Conservation (phyloP, 176 grass and related monocot species). For the Lolium multiflorum region DNA sequence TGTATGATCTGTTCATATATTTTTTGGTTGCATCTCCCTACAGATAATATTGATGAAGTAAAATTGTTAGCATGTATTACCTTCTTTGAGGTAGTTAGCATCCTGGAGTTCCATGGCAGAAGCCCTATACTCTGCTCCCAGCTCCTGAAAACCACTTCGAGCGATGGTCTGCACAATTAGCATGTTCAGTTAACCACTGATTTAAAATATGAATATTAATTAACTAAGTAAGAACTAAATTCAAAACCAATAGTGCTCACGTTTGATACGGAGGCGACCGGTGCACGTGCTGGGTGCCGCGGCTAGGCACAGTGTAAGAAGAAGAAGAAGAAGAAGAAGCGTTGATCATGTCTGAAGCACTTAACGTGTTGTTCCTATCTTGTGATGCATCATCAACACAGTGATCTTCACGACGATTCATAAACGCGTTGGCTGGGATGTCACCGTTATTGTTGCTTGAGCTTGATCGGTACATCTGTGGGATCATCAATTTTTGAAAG, state of each 20-base stretch:
- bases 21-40: not conserved
- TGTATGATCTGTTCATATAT: not conserved
- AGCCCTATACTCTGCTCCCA: slow-evolving; percentile 48
- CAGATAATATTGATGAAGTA: not conserved
- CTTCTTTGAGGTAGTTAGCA: slow-evolving; percentile 19
- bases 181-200: not conserved
- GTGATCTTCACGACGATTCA: slow-evolving; percentile 32
- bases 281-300: not conserved
- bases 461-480: slow-evolving; percentile 75
- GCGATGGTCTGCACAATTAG: slow-evolving; percentile 39
- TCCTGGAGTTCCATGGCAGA: slow-evolving; percentile 31
- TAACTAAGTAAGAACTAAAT: too few relatives aligned
- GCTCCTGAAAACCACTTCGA: slow-evolving; percentile 44
- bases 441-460: slow-evolving; percentile 38
- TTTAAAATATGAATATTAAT: not conserved
- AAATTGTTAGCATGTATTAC: slow-evolving; percentile 16
- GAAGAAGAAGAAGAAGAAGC: too few relatives aligned
- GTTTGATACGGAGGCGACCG: not conserved
- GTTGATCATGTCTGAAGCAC: slow-evolving; percentile 29
- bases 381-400: slow-evolving; percentile 25
- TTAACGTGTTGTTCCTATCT: slow-evolving; percentile 11
- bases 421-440: not conserved
- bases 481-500: not conserved
- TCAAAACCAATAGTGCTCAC: slow-evolving; percentile 26
- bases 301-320: not conserved